Evolutionary conservation across 371 early-diverging fungal genomes (phyloP).

Genomic region (Enterospora canceri): DNA sequence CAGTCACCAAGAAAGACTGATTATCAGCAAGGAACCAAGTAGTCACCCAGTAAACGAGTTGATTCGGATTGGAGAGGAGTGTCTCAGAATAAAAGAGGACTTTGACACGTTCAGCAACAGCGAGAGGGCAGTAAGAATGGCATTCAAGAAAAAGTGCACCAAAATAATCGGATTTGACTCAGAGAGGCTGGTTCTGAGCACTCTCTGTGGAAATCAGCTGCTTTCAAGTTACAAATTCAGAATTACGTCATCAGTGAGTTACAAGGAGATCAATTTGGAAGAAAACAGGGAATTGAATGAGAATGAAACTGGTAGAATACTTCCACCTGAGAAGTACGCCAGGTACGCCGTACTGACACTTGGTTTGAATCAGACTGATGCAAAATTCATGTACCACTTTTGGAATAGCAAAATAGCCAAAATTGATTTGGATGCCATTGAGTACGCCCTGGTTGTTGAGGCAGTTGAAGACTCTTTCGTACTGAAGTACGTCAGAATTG

Average conservation of each 20-base stretch:
- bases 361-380: conserved; percentile 3
- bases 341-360: conserved; percentile 25
- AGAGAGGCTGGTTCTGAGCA: conserved; percentile 26
- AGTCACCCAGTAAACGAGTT: conserved; percentile 26
- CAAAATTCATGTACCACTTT: background rate
- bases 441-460: conserved; percentile 33
- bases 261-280: background rate
- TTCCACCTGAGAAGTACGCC: conserved; percentile 15
- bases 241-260: conserved; percentile 19
- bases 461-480: conserved; percentile 10
- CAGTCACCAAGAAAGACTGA: conserved; percentile 9
- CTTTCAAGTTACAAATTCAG: conserved; percentile 34
- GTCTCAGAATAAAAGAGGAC: conserved; percentile 5
- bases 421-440: conserved; percentile 22
- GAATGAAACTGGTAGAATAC: too few relatives aligned
- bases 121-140: conserved; percentile 8
- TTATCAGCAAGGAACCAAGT: conserved; percentile 4
- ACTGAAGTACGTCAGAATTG: conserved; percentile 31
- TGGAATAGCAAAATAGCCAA: conserved; percentile 19
- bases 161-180: conserved; percentile 18
- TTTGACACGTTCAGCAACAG: conserved; percentile 12
- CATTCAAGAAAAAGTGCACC: conserved; percentile 22
- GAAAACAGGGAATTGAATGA: too few relatives aligned
- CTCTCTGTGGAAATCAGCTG: conserved; percentile 31
- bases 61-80: conserved; percentile 18